These are phyloP conservation scores for Hymenoscyphus occultus DNA, from an alignment of 2,329 filamentous ascomycete genomes.

Conservation along the genomic window DNA sequence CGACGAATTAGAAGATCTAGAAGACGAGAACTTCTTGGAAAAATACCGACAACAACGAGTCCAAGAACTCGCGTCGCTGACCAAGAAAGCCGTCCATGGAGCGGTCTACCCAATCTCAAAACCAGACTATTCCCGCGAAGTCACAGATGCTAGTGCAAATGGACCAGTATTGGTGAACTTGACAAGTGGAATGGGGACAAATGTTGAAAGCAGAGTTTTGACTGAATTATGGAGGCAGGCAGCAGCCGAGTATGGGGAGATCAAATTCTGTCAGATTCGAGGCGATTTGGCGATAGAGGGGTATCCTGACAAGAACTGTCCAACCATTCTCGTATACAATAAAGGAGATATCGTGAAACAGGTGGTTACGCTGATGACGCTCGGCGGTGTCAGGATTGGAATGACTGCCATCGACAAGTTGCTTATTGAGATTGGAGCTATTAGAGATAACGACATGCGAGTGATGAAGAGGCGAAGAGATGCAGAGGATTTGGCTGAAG, in stretches of 20 bases:
- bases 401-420: conserved; percentile 77
- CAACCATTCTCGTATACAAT: conserved; percentile 88
- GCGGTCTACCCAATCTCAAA: conserved; percentile 93
- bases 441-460: conserved; percentile 75
- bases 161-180: conserved; percentile 73
- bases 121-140: conserved; percentile 85
- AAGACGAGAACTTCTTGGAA: conserved; percentile 89
- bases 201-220: conserved; percentile 80
- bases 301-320: conserved; percentile 92
- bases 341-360: conserved; percentile 91
- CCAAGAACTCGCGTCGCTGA: conserved; percentile 72
- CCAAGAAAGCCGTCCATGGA: conserved; percentile 77
- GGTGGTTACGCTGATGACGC: conserved; percentile 79
- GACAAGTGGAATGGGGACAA: conserved; percentile 72
- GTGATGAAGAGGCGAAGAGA: conserved; percentile 43
- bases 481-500: conserved; percentile 35
- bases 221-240: conserved; percentile 83
- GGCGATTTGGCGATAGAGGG: conserved; percentile 92
- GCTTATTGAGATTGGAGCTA: conserved; percentile 76
- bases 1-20: conserved; percentile 88
- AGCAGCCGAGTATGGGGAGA: conserved; percentile 80
- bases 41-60: conserved; percentile 85
- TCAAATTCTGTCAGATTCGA: conserved; percentile 97
- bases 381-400: conserved; percentile 69
- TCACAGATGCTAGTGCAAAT: conserved; percentile 82